Base-by-base conservation (phyloP, 306 rosid genomes). In the Trichosanthes cucumerina region DNA sequence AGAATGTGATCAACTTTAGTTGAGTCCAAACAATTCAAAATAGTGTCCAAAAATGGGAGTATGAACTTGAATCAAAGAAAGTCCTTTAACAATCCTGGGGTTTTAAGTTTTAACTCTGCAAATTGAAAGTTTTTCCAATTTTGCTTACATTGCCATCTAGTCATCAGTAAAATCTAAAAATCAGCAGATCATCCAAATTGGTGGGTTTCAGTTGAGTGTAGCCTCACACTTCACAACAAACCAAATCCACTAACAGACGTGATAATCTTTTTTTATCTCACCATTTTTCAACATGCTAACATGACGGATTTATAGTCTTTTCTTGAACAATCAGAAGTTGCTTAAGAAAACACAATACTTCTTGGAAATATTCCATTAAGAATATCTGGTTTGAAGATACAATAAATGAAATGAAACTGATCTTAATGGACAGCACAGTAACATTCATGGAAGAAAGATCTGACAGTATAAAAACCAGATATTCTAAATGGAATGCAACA, bases 1-100 rank as follows among this genome's bases (percentile, higher is more conserved):
- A 81, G 75, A 60, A 84, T n/a, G 80, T 59, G 50, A 71, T 39
- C 46, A 24, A 68, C 10, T 14, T 38, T 21, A 65, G 69, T 58
- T 63, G 33, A 44, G 38, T 21, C 18, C 39, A 43, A 24, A 44
- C 38, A 23, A 6, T n/a, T 59, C 26, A 65, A 7, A 9, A 4
- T 8, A 71, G 38, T 44, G 65, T 28, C 28, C 15, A 19, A 46
- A 76, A 39, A 28, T 69, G 77, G 34, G 53, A 46, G 54, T 46
- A 26, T 7, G 41, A n/a, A n/a, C n/a, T n/a, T n/a, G n/a, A n/a
- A 24, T 33, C 23, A 46, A 46, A 46, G 39, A 70, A 44, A 6
- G 34, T 6, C 57, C 16, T 70, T 44, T 12, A 11, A 6, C 9
- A 38, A 4, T 21, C 18, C 15, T 68, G 76, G 16, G 76, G 16